Evolutionary conservation across 2,329 filamentous ascomycete genomes (phyloP).

Genomic region (Cercospora sp.): DNA sequence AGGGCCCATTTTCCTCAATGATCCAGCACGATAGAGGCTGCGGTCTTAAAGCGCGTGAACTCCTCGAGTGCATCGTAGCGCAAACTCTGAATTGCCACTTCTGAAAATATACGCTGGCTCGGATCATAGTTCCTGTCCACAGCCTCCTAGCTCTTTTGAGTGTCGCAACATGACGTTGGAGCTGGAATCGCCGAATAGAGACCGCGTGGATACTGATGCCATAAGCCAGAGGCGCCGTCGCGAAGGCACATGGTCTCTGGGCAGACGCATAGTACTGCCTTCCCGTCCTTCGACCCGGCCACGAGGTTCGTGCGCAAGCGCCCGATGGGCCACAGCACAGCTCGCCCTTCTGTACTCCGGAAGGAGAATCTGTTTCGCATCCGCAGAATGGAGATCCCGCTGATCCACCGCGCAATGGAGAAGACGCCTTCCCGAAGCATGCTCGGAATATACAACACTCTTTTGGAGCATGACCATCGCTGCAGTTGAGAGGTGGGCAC

Average conservation of each 20-base stretch:
- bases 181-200: background rate
- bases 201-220: background rate
- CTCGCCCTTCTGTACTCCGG: background rate
- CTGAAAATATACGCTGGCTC: background rate
- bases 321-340: background rate
- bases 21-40: background rate
- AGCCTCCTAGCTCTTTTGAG: background rate
- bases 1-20: background rate
- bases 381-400: background rate
- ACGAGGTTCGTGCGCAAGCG: background rate
- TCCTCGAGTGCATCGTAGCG: background rate
- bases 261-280: background rate
- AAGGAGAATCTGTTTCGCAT: background rate
- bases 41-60: background rate
- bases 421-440: background rate
- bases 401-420: background rate
- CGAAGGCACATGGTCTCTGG: background rate
- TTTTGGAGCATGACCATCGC: background rate
- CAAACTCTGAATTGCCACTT: constrained; percentile 8
- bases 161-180: background rate
- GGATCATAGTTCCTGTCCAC: background rate
- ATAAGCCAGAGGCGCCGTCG: background rate
- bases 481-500: background rate
- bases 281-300: background rate
- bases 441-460: background rate